Evolutionary conservation across 164 flowering plant genomes (phyloP).

Genomic region (Paratinospora sagittata): DNA sequence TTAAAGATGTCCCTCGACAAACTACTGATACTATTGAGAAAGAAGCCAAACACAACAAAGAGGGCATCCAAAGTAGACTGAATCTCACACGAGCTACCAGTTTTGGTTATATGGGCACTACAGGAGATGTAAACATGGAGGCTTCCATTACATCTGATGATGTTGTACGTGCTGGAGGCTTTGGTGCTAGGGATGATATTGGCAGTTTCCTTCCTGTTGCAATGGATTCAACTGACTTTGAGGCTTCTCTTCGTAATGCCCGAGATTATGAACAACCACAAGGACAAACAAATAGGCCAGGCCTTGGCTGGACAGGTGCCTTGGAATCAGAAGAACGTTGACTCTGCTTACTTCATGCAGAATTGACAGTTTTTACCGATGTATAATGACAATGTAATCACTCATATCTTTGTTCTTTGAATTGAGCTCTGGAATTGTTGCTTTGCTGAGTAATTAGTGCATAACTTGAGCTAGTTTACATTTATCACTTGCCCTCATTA

Average conservation of each 20-base stretch:
- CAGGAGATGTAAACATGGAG: constrained; percentile 41
- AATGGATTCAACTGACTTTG: constrained; percentile 81
- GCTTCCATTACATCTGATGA: constrained; percentile 40
- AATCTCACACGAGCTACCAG: not conserved
- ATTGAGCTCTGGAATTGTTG: constrained; percentile 12
- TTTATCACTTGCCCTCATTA: no score
- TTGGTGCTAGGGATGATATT: constrained; percentile 61
- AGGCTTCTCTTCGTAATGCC: constrained; percentile 70
- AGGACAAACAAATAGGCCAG: constrained; percentile 48
- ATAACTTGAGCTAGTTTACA: not conserved
- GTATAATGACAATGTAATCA: constrained; percentile 4
- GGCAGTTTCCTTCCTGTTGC: constrained; percentile 84
- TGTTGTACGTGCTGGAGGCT: constrained; percentile 30
- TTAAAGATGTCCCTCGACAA: constrained; percentile 7
- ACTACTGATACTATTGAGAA: constrained; percentile 2
- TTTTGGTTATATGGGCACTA: not conserved
- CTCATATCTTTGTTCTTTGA: not conserved
- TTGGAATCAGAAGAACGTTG: constrained; percentile 20
- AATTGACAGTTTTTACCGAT: constrained; percentile 3
- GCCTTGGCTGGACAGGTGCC: constrained; percentile 73
- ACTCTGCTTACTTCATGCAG: constrained; percentile 1
- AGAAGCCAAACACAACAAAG: not conserved
- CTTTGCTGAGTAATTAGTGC: constrained; percentile 5
- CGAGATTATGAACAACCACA: constrained; percentile 69
- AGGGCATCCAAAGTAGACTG: constrained; percentile 1